These are phyloP conservation scores for Mycosphaerella arachidis DNA, from an alignment of 2,329 filamentous ascomycete species.

Conservation along the genomic window DNA sequence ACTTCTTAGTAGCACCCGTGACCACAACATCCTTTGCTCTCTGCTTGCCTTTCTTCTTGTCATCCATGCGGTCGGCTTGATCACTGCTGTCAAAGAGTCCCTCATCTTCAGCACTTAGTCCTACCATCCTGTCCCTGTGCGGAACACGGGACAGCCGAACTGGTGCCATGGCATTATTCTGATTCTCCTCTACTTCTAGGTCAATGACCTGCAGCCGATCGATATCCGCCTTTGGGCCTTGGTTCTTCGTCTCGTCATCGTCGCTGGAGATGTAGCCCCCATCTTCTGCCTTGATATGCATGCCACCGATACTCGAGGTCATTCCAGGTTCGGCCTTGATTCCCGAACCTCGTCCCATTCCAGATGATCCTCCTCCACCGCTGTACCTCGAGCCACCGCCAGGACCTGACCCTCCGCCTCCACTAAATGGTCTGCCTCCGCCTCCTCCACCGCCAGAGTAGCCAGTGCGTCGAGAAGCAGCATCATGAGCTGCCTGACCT, in stretches of 20 bases:
- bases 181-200: constrained; percentile 44
- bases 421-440: constrained; percentile 15
- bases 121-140: constrained; percentile 51
- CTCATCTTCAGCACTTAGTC: constrained; percentile 41
- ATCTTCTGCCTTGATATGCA: constrained; percentile 29
- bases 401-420: constrained; percentile 10
- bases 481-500: constrained; percentile 27
- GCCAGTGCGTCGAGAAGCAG: constrained; percentile 10
- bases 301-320: constrained; percentile 19
- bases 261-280: constrained; percentile 47
- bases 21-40: constrained; percentile 41
- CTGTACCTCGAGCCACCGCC: constrained; percentile 20
- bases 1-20: constrained; percentile 39
- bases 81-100: constrained; percentile 24
- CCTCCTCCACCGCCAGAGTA: constrained; percentile 13
- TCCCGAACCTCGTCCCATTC: constrained; percentile 18
- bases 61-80: constrained; percentile 11
- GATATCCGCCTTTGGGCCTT: constrained; percentile 49
- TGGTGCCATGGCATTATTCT: constrained; percentile 41
- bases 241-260: constrained; percentile 47
- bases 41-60: constrained; percentile 37
- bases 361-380: constrained; percentile 15
- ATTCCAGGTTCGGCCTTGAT: constrained; percentile 33
- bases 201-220: constrained; percentile 55
- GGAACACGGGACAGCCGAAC: constrained; percentile 54